A percentile compares a stretch with the other conserved stretches of the same genome.
Evolutionary conservation across 441 rosid genomes (phyloP).

Genomic region (Adansonia madagascariensis): DNA sequence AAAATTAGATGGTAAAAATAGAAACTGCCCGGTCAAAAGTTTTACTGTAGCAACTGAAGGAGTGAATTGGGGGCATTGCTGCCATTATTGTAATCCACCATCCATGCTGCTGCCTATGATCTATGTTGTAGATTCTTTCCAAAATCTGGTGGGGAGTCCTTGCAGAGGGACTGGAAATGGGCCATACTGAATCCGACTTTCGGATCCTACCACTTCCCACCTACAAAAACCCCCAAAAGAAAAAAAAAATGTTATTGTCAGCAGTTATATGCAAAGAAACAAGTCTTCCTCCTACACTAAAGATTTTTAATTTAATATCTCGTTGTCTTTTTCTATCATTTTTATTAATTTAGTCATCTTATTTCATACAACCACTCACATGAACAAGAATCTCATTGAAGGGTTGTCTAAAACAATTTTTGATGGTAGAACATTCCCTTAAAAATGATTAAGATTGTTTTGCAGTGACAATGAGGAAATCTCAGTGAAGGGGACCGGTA

Average conservation of each 20-base stretch:
- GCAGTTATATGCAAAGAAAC: constrained; percentile 15
- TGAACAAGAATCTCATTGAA: constrained; percentile 17
- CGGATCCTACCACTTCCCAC: constrained; percentile 69
- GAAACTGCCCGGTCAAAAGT: constrained; percentile 9
- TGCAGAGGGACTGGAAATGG: constrained; percentile 78
- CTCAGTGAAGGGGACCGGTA: neutral
- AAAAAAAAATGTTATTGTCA: constrained; percentile 26
- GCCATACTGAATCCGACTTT: constrained; percentile 61
- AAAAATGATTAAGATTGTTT: neutral
- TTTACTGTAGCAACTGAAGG: neutral
- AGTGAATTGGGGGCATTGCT: constrained; percentile 8
- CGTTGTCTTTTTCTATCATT: neutral
- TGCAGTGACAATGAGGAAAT: constrained; percentile 17
- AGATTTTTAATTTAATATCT: neutral
- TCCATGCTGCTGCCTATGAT: constrained; percentile 13
- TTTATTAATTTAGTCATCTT: neutral
- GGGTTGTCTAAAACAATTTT: neutral
- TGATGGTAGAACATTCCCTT: constrained; percentile 10
- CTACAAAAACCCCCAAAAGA: constrained; percentile 40
- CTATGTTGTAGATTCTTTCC: constrained; percentile 44
- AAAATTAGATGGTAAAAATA: constrained; percentile 10
- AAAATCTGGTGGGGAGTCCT: constrained; percentile 76
- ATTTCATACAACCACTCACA: neutral
- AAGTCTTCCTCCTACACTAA: constrained; percentile 10
- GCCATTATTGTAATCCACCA: constrained; percentile 17